Percentiles rank a stretch among this genome's conserved stretches.
Conservation (phyloP, 306 rosid species). For the Vigna hirtella region DNA sequence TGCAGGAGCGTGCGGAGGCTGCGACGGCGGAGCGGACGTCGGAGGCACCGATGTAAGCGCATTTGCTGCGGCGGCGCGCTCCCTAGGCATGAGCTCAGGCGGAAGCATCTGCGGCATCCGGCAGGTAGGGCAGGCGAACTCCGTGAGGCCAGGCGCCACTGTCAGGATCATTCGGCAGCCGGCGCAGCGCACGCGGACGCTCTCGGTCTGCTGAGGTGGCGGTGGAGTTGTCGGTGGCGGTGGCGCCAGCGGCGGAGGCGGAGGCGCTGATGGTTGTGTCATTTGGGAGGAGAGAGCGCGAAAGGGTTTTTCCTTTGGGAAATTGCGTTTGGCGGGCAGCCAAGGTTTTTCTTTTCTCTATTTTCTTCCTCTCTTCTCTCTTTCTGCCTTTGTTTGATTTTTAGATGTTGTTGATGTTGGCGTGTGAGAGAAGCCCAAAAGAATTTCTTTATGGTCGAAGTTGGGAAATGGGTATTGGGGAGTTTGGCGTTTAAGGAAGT, state of each 20-base stretch:
- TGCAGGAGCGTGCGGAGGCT: constrained; percentile 60
- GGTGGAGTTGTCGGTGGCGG: constrained; percentile 49
- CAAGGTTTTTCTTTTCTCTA: neutral
- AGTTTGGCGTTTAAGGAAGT: constrained; percentile 25
- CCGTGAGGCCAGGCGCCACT: constrained; percentile 75
- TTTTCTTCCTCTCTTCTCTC: neutral
- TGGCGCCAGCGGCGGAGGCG: constrained; percentile 48
- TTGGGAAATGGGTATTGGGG: neutral
- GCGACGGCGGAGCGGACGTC: constrained; percentile 9
- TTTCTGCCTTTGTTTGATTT: constrained; percentile 1
- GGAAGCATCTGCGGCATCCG: constrained; percentile 96
- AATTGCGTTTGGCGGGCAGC: constrained; percentile 49
- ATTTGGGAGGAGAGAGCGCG: constrained; percentile 46
- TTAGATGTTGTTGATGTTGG: neutral
- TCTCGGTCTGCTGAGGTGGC: constrained; percentile 47
- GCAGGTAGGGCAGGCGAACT: constrained; percentile 84
- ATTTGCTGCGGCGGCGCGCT: constrained; percentile 29
- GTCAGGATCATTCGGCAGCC: constrained; percentile 87
- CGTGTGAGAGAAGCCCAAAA: constrained; percentile 39
- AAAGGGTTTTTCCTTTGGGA: constrained; percentile 40
- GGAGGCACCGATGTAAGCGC: constrained; percentile 25
- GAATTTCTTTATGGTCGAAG: constrained; percentile 8
- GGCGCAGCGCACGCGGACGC: constrained; percentile 95
- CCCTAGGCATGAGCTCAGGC: constrained; percentile 86
- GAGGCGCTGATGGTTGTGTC: constrained; percentile 67